phyloP scores from a whole-genome alignment of 2,329 filamentous ascomycete species.

The Immersiporthe knoxdaviesiana region DNA sequence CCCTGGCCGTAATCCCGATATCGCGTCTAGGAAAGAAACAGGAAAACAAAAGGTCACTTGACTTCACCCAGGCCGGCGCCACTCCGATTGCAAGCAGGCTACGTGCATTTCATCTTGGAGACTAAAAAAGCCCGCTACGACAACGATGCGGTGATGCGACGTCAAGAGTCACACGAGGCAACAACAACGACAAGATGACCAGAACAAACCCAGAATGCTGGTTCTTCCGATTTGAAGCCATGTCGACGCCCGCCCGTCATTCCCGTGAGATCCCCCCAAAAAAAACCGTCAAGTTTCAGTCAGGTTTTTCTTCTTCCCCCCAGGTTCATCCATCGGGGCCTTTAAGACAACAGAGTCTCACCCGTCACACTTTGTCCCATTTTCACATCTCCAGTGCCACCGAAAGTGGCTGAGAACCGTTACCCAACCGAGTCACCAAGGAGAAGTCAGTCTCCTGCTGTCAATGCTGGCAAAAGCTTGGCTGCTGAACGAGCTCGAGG shows the following conservation, averaged over 20 bases:
- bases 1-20: constrained; percentile 19
- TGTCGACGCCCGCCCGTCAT: constrained; percentile 28
- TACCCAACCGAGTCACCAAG: constrained; percentile 8
- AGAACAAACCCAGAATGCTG: constrained; percentile 14
- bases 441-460: too few relatives aligned
- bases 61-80: constrained; percentile 9
- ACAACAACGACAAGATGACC: neutral
- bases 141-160: neutral
- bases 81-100: constrained; percentile 14
- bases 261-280: too few relatives aligned
- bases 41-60: constrained; percentile 18
- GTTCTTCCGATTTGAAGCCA: constrained; percentile 27
- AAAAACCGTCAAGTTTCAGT: constrained; percentile 21
- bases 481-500: constrained; percentile 23
- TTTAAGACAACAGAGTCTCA: neutral
- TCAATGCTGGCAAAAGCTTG: constrained; percentile 22
- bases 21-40: neutral
- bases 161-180: constrained; percentile 19
- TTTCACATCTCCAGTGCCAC: constrained; percentile 20
- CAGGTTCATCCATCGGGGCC: constrained; percentile 17
- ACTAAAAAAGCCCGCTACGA: neutral
- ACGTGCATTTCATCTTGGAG: constrained; percentile 24
- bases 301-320: too few relatives aligned
- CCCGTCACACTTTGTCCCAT: constrained; percentile 9
- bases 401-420: constrained; percentile 8